phyloP scores from a whole-genome alignment of 2,329 filamentous ascomycete genomes.

The Pseudogymnoascus sp. region DNA sequence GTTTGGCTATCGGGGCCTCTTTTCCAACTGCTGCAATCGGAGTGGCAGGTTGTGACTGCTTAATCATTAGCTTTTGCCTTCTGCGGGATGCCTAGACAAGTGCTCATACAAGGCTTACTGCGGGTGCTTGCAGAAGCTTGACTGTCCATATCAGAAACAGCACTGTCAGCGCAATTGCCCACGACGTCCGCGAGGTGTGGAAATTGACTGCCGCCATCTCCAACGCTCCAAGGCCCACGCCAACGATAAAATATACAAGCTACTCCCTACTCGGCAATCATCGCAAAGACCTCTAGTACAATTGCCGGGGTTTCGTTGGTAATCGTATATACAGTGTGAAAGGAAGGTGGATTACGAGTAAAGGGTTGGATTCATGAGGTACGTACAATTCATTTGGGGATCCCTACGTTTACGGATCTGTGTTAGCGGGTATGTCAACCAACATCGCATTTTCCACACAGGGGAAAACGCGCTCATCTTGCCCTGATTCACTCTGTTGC shows the following conservation, averaged over 20 bases:
- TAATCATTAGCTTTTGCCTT: not conserved
- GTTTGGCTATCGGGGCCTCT: not conserved
- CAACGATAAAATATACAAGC: not conserved
- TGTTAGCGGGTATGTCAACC: not conserved
- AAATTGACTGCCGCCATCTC: slow-evolving; percentile 4
- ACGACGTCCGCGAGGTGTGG: not conserved
- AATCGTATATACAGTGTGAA: not conserved
- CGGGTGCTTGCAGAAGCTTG: slow-evolving; percentile 7
- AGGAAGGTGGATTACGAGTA: not conserved
- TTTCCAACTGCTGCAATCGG: not conserved
- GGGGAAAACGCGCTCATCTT: not conserved
- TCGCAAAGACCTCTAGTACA: not conserved
- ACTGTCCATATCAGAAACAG: slow-evolving; percentile 10
- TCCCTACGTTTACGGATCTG: not conserved
- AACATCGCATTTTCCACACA: not conserved
- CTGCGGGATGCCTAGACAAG: not conserved
- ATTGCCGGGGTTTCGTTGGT: not conserved
- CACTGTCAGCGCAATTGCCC: slow-evolving; percentile 2
- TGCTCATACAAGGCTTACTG: not conserved
- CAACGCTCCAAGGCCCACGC: not conserved
- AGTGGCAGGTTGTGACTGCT: not conserved
- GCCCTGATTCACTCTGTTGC: not conserved
- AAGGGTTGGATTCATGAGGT: not conserved
- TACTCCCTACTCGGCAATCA: not conserved
- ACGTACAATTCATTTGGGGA: not conserved